Percentiles rank a stretch among this genome's conserved stretches.
These are phyloP conservation scores for Fusarium tuaranense DNA, from an alignment of 2,329 filamentous ascomycete species.

Conservation along the genomic window DNA sequence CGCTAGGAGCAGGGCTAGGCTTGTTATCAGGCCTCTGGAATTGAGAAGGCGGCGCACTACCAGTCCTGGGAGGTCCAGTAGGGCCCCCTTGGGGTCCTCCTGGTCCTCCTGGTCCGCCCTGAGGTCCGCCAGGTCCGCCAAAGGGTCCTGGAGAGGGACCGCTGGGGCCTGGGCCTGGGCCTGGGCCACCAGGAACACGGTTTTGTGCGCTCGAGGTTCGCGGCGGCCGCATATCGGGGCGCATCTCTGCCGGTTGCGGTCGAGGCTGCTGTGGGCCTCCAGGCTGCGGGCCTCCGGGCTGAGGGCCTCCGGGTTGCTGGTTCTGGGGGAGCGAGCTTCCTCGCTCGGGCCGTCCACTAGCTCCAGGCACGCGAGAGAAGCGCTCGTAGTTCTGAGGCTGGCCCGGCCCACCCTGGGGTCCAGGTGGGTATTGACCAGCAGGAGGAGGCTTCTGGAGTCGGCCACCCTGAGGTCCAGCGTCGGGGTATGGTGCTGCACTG, in stretches of 20 bases:
- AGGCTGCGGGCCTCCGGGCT: neutral
- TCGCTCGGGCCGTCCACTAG: conserved; percentile 47
- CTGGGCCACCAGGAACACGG: conserved; percentile 33
- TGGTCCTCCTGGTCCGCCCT: neutral
- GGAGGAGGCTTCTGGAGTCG: conserved; percentile 45
- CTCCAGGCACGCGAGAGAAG: conserved; percentile 48
- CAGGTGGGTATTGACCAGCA: conserved; percentile 38
- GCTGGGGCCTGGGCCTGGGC: conserved; percentile 37
- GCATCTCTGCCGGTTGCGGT: conserved; percentile 12
- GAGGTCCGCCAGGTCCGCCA: conserved; percentile 19
- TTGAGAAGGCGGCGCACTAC: conserved; percentile 53
- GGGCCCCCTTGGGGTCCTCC: conserved; percentile 31
- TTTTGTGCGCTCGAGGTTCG: conserved; percentile 41
- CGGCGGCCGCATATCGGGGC: conserved; percentile 24
- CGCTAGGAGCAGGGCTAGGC: conserved; percentile 47
- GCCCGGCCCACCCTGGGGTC: conserved; percentile 11
- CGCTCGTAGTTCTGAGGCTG: conserved; percentile 44
- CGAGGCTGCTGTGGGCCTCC: conserved; percentile 7
- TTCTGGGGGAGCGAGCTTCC: conserved; percentile 48
- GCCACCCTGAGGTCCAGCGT: conserved; percentile 49
- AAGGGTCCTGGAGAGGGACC: conserved; percentile 40
- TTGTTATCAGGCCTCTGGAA: conserved; percentile 43
- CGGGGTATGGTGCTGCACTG: conserved; percentile 42
- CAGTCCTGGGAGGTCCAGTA: conserved; percentile 45
- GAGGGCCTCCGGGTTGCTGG: conserved; percentile 16